These are phyloP conservation scores for Xylariaceae sp. DNA, from an alignment of 2,329 filamentous ascomycete genomes.

Conservation along the genomic window DNA sequence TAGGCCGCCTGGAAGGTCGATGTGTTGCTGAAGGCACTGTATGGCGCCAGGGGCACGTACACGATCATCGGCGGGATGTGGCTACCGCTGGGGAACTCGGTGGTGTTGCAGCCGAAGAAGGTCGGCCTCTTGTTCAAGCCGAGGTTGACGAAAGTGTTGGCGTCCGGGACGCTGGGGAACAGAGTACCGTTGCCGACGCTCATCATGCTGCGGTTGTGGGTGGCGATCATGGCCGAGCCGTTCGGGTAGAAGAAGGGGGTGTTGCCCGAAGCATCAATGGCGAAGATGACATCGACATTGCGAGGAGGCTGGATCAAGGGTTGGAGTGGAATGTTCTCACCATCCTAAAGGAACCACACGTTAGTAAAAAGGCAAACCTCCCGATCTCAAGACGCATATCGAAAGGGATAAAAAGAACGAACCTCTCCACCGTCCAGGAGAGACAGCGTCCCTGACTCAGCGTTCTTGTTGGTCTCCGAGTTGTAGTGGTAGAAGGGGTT, in stretches of 20 bases:
- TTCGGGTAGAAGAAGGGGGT: constrained; percentile 67
- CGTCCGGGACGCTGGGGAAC: constrained; percentile 53
- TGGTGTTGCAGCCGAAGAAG: constrained; percentile 72
- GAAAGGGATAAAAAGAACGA: background rate
- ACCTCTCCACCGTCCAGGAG: constrained; percentile 73
- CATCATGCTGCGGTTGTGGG: background rate
- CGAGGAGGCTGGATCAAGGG: constrained; percentile 71
- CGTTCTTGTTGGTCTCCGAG: constrained; percentile 52
- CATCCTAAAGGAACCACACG: constrained; percentile 38
- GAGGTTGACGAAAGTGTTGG: constrained; percentile 72
- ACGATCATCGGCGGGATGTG: constrained; percentile 61
- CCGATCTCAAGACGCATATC: background rate
- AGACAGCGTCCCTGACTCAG: constrained; percentile 50
- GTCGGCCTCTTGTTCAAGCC: constrained; percentile 68
- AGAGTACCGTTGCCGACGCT: background rate
- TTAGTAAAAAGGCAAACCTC: background rate
- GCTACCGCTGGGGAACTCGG: constrained; percentile 44
- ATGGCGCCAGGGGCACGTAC: constrained; percentile 84
- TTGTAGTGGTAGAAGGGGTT: constrained; percentile 71
- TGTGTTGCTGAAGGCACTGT: constrained; percentile 69
- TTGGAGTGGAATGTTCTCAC: constrained; percentile 73
- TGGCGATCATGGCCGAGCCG: constrained; percentile 58
- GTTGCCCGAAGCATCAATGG: constrained; percentile 72
- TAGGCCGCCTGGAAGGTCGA: constrained; percentile 69
- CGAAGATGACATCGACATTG: constrained; percentile 72